Conservation (phyloP, 768 basidiomycete species). For the Boletus pseudopeckii region DNA sequence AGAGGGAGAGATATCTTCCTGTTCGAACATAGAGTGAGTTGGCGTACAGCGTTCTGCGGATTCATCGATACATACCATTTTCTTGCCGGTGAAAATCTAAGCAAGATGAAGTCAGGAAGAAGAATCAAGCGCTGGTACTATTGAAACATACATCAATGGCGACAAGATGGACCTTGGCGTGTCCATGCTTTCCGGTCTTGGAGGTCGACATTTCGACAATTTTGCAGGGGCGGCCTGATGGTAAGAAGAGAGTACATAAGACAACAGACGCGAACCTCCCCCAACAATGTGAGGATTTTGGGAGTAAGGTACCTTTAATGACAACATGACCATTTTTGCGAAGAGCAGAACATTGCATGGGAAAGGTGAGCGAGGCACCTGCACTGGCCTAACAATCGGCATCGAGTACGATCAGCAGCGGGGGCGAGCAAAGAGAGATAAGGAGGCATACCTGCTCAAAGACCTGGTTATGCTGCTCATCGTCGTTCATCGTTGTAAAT, state of each 20-base stretch:
- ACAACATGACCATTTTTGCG: constrained; percentile 92
- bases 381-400: constrained; percentile 51
- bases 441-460: constrained; percentile 68
- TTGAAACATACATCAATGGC: constrained; percentile 82
- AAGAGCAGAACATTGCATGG: constrained; percentile 96
- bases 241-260: not conserved
- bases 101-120: constrained; percentile 2
- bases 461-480: constrained; percentile 87
- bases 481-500: constrained; percentile 72
- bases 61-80: constrained; percentile 57
- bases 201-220: constrained; percentile 99
- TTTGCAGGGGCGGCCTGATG: constrained; percentile 88
- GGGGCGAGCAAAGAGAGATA: constrained; percentile 8
- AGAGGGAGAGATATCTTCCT: constrained; percentile 94
- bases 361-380: constrained; percentile 76
- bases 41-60: too few relatives aligned
- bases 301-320: constrained; percentile 67
- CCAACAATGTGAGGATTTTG: not conserved
- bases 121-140: not conserved
- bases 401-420: constrained; percentile 17
- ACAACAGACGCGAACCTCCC: constrained; percentile 1
- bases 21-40: constrained; percentile 18
- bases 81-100: constrained; percentile 98
- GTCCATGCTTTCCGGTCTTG: constrained; percentile 99
- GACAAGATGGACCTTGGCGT: constrained; percentile 98